These are phyloP conservation scores for Salix brachista DNA, from an alignment of 345 rosid genomes.

Conservation along the genomic window DNA sequence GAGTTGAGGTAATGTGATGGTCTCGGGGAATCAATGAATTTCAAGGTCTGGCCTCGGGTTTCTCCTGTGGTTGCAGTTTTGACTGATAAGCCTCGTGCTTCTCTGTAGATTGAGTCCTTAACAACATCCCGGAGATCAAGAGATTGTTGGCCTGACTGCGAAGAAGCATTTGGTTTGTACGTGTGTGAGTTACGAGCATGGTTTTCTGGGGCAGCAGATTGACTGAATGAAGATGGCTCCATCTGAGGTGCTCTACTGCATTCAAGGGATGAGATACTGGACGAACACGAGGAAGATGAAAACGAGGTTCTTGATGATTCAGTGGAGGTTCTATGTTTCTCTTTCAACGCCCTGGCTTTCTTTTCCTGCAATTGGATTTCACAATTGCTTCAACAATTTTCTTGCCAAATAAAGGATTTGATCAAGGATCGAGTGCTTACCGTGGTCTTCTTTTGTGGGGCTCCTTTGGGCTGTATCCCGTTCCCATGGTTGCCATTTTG, in stretches of 20 bases:
- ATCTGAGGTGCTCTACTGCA: slow-evolving; percentile 45
- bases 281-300: slow-evolving; percentile 76
- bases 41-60: slow-evolving; percentile 38
- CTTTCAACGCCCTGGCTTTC: slow-evolving; percentile 43
- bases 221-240: slow-evolving; percentile 38
- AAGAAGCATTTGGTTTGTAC: slow-evolving; percentile 34
- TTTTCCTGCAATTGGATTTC: slow-evolving; percentile 53
- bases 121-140: slow-evolving; percentile 51
- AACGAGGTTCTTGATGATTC: slow-evolving; percentile 66
- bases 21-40: slow-evolving; percentile 64
- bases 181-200: slow-evolving; percentile 16
- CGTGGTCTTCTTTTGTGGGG: slow-evolving; percentile 28
- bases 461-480: slow-evolving; percentile 25
- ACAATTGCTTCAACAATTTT: slow-evolving; percentile 1
- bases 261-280: slow-evolving; percentile 65
- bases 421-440: slow-evolving; percentile 32
- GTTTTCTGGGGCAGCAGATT: slow-evolving; percentile 23
- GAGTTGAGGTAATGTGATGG: slow-evolving; percentile 48
- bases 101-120: slow-evolving; percentile 60
- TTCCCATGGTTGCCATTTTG: slow-evolving; percentile 30
- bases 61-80: slow-evolving; percentile 34
- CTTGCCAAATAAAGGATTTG: neutral
- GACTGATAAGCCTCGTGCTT: slow-evolving; percentile 41
- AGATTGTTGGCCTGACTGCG: slow-evolving; percentile 32
- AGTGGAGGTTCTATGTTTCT: slow-evolving; percentile 52